Evolutionary conservation across 208 protist genomes (phyloP).

Genomic region (Trypanosomatidae sp.): DNA sequence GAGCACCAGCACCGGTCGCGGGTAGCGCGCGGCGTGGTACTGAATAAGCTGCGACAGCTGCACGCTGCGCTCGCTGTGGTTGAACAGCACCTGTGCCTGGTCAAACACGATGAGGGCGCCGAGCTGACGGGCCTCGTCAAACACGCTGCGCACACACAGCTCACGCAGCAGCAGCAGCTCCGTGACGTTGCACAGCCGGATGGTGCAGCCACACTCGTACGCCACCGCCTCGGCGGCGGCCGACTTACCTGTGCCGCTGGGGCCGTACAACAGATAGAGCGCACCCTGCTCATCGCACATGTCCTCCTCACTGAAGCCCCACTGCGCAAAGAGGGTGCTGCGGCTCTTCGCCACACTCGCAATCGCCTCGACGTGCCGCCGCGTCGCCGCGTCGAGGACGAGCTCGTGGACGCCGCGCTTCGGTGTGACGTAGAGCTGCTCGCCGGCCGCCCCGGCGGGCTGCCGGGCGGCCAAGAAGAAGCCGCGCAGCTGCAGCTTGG

Average conservation of each 20-base stretch:
- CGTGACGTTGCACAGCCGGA: conserved; percentile 73
- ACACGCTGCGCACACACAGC: conserved; percentile 43
- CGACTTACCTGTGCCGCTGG: conserved; percentile 79
- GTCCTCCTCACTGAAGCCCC: conserved; percentile 76
- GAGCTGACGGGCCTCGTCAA: conserved; percentile 63
- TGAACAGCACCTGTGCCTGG: conserved; percentile 75
- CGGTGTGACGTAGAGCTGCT: conserved; percentile 57
- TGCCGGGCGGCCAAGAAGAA: conserved; percentile 72
- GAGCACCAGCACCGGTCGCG: conserved; percentile 65
- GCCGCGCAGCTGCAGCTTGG: conserved; percentile 70
- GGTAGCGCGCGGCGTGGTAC: conserved; percentile 65
- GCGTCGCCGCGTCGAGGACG: conserved; percentile 35
- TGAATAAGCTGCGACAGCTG: conserved; percentile 65
- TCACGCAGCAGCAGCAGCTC: conserved; percentile 43
- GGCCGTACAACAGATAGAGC: conserved; percentile 64
- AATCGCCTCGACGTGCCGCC: conserved; percentile 28
- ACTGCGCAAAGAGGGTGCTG: conserved; percentile 76
- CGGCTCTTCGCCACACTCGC: conserved; percentile 64
- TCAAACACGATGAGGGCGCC: conserved; percentile 86
- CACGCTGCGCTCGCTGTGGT: conserved; percentile 40
- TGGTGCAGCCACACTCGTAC: conserved; percentile 83
- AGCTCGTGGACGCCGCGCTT: conserved; percentile 56
- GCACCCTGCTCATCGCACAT: conserved; percentile 12
- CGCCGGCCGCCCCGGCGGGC: conserved; percentile 16
- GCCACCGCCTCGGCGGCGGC: conserved; percentile 82